phyloP scores from a whole-genome alignment of 257 asterid genomes.

The Solanum ossicruentum region DNA sequence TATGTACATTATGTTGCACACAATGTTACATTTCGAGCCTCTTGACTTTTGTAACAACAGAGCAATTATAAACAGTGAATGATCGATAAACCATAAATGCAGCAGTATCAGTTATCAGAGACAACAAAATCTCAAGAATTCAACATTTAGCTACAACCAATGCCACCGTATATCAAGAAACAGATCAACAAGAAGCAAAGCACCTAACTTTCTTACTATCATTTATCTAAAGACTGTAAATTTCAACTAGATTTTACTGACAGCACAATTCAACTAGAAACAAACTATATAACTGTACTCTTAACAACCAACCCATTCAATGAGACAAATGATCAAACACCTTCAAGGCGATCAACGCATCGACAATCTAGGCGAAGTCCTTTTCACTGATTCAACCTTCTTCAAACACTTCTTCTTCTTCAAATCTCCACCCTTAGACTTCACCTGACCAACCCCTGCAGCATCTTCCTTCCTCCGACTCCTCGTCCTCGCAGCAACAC shows the following conservation, averaged over 20 bases:
- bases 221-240: not conserved
- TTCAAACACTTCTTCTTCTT: constrained; percentile 6
- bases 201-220: not conserved
- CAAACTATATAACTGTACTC: not conserved
- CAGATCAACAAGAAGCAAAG: not conserved
- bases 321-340: constrained; percentile 14
- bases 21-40: too few relatives aligned
- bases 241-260: not conserved
- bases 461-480: not conserved
- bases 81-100: not conserved
- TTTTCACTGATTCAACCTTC: constrained; percentile 3
- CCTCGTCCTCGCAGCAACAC: constrained; percentile 15
- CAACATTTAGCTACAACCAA: not conserved
- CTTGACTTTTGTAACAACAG: too few relatives aligned
- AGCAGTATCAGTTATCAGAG: not conserved
- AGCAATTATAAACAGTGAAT: not conserved
- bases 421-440: constrained; percentile 5
- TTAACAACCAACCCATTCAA: not conserved
- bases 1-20: not conserved
- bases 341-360: constrained; percentile 8
- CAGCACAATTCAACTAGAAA: not conserved
- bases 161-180: not conserved
- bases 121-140: not conserved
- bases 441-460: not conserved
- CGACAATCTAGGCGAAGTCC: constrained; percentile 52